These are phyloP conservation scores for Botrytis aclada DNA, from an alignment of 2,329 filamentous ascomycete species.

Conservation along the genomic window DNA sequence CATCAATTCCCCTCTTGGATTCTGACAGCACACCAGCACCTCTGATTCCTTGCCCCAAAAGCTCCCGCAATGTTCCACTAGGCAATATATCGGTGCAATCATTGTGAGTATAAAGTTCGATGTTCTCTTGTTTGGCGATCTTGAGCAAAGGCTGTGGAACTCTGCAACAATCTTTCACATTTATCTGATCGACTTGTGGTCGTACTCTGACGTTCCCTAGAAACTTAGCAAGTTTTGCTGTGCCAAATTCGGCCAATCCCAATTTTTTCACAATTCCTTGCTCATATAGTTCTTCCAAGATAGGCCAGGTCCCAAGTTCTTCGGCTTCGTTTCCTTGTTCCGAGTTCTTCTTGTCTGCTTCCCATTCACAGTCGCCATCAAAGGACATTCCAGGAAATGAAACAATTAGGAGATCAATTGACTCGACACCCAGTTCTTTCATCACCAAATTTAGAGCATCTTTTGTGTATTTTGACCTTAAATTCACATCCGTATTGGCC, in stretches of 20 bases:
- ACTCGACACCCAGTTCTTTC: slow-evolving; percentile 71
- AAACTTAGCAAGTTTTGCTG: slow-evolving; percentile 75
- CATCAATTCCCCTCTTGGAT: slow-evolving; percentile 44
- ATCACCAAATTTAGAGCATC: slow-evolving; percentile 79
- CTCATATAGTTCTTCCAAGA: slow-evolving; percentile 69
- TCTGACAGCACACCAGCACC: slow-evolving; percentile 73
- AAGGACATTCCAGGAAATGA: slow-evolving; percentile 94
- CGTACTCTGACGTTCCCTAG: slow-evolving; percentile 66
- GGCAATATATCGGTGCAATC: slow-evolving; percentile 92
- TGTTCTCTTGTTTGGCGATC: slow-evolving; percentile 76
- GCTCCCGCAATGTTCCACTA: slow-evolving; percentile 75
- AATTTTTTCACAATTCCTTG: slow-evolving; percentile 71
- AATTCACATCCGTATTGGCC: slow-evolving; percentile 61
- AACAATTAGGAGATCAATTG: slow-evolving; percentile 83
- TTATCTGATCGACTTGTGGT: slow-evolving; percentile 92
- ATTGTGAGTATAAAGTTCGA: slow-evolving; percentile 89
- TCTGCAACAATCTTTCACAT: slow-evolving; percentile 91
- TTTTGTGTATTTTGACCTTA: slow-evolving; percentile 66
- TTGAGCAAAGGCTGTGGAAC: slow-evolving; percentile 83
- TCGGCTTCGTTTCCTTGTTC: slow-evolving; percentile 64
- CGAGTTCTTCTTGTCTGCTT: slow-evolving; percentile 61
- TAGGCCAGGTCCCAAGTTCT: slow-evolving; percentile 65
- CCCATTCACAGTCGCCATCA: slow-evolving; percentile 85
- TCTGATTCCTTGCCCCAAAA: slow-evolving; percentile 68
- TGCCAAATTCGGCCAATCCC: slow-evolving; percentile 89